Conservation (phyloP, 116 monocot genomes). For the Cymodocea nodosa region DNA sequence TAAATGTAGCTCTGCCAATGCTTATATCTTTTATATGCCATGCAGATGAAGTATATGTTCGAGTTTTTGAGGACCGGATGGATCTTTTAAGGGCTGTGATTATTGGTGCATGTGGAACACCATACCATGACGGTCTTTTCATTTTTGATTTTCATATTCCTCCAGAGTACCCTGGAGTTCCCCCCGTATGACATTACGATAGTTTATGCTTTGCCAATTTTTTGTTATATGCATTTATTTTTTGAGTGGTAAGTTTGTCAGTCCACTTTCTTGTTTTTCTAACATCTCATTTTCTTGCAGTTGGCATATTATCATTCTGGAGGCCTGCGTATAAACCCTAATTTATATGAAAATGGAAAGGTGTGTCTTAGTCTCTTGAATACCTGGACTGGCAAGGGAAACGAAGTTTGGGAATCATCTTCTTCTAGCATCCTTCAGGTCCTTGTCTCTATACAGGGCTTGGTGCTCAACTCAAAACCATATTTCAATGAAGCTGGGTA, state of each 20-base stretch:
- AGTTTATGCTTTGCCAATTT: not conserved
- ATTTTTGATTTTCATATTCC: constrained; percentile 81
- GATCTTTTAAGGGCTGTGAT: constrained; percentile 83
- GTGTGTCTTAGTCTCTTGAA: constrained; percentile 91
- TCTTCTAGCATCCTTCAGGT: constrained; percentile 94
- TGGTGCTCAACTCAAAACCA: constrained; percentile 88
- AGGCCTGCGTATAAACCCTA: constrained; percentile 86
- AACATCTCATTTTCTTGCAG: constrained; percentile 20
- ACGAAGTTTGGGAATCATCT: constrained; percentile 91
- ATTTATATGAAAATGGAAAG: constrained; percentile 88
- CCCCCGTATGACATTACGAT: constrained; percentile 35
- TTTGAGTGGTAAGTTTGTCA: too few species aligned
- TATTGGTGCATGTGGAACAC: constrained; percentile 79
- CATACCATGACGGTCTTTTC: constrained; percentile 96
- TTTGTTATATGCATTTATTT: not conserved
- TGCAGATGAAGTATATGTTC: constrained; percentile 71
- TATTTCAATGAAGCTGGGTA: constrained; percentile 99
- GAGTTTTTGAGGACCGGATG: constrained; percentile 85
- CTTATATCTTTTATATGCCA: constrained; percentile 2
- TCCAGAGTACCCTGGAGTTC: constrained; percentile 74
- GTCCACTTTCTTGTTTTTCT: not conserved
- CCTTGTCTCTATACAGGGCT: constrained; percentile 84
- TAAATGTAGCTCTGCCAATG: not conserved
- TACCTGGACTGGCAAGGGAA: constrained; percentile 93
- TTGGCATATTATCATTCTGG: constrained; percentile 85